Percentiles rank a stretch among this genome's conserved stretches.
These are phyloP conservation scores for Pilobolus umbonatus DNA, from an alignment of 192 early-diverging fungal genomes.

Conservation along the genomic window DNA sequence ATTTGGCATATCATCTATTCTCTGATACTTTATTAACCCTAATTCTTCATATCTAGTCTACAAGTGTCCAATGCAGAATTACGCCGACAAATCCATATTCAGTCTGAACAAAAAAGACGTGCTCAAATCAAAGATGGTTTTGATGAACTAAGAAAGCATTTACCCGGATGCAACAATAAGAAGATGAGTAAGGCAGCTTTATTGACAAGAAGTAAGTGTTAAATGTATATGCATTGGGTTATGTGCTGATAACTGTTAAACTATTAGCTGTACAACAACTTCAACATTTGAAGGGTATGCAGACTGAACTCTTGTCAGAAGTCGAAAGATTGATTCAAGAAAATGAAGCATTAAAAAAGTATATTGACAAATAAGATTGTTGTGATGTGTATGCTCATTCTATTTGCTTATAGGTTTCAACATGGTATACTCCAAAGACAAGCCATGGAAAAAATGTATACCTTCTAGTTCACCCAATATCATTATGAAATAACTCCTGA, in stretches of 20 bases:
- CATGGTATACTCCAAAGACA: constrained; percentile 34
- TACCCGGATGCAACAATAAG: constrained; percentile 34
- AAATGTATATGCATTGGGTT: background rate
- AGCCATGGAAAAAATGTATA: constrained; percentile 40
- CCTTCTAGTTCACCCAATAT: no score
- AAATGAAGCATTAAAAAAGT: constrained; percentile 28
- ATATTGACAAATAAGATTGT: background rate
- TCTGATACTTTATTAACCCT: constrained; percentile 13
- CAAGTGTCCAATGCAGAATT: constrained; percentile 32
- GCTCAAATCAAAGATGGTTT: constrained; percentile 47
- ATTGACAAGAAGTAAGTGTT: constrained; percentile 36
- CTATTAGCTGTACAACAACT: constrained; percentile 40
- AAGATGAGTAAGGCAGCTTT: constrained; percentile 44
- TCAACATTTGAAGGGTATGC: constrained; percentile 37
- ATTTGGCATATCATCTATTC: no score
- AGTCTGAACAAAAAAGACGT: constrained; percentile 44
- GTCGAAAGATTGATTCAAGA: constrained; percentile 28
- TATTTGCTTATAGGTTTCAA: constrained; percentile 35
- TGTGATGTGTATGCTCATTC: no score
- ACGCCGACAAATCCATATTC: constrained; percentile 44
- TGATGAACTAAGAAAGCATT: constrained; percentile 40
- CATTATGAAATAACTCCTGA: background rate
- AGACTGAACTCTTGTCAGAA: constrained; percentile 31
- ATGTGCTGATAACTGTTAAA: background rate
- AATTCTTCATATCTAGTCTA: constrained; percentile 9